These are phyloP conservation scores for Cladosporium sp. DNA, from an alignment of 2,329 filamentous ascomycete genomes.

Conservation along the genomic window DNA sequence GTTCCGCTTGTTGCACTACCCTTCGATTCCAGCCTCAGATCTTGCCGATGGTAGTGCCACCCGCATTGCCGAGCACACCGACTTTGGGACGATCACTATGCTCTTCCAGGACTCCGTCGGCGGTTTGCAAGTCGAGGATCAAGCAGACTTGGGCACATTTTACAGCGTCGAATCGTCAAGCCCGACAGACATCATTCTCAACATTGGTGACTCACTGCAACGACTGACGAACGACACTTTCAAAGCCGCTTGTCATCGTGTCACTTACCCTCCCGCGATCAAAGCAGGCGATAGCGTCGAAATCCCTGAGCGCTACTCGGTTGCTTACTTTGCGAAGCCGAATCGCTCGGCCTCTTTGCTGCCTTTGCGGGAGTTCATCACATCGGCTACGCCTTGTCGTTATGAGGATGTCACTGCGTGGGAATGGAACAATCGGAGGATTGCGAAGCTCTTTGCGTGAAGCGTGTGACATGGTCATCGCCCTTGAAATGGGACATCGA, in stretches of 20 bases:
- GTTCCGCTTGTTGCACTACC: slow-evolving; percentile 10
- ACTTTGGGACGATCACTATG: slow-evolving; percentile 41
- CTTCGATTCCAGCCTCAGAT: not conserved
- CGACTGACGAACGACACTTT: not conserved
- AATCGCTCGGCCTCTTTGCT: not conserved
- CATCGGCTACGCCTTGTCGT: not conserved
- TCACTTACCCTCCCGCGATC: not conserved
- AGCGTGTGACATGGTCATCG: too few species aligned
- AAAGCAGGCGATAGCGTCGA: not conserved
- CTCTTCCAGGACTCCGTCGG: slow-evolving; percentile 41
- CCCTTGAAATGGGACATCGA: too few species aligned
- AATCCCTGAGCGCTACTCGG: slow-evolving; percentile 1
- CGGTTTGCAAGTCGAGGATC: slow-evolving; percentile 37
- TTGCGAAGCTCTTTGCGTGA: not conserved
- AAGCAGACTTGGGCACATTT: not conserved
- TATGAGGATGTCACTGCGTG: not conserved
- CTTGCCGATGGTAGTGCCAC: slow-evolving; percentile 14
- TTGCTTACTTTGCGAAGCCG: slow-evolving; percentile 4
- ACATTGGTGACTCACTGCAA: slow-evolving; percentile 7
- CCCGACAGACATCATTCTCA: not conserved
- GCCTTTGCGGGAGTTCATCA: too few species aligned
- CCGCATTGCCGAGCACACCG: slow-evolving; percentile 39
- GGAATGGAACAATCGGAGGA: not conserved
- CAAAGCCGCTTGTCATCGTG: not conserved
- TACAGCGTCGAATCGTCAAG: not conserved